phyloP scores from a whole-genome alignment of 805 yeast species.

The Spathaspora sp. region DNA sequence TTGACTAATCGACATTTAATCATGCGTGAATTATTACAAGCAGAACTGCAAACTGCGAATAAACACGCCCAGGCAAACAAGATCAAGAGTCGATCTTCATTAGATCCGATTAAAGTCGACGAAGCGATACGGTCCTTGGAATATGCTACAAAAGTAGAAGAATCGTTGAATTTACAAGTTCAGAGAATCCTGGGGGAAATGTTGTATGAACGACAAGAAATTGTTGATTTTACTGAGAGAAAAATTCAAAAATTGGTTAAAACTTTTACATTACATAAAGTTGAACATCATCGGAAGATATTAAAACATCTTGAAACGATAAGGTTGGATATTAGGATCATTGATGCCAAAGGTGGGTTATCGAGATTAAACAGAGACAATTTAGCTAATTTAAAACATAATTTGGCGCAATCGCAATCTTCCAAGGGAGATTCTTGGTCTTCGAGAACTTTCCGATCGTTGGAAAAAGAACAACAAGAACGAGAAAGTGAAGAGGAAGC shows the following conservation, averaged over 20 bases:
- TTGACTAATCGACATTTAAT: conserved; percentile 87
- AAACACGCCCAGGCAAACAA: conserved; percentile 71
- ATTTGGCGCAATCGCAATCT: conserved; percentile 40
- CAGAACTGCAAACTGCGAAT: conserved; percentile 68
- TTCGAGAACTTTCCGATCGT: conserved; percentile 37
- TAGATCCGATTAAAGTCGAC: conserved; percentile 85
- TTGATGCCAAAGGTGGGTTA: conserved; percentile 76
- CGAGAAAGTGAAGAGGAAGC: conserved; percentile 16
- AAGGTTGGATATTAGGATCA: conserved; percentile 67
- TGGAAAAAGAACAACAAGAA: conserved; percentile 21
- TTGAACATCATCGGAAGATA: conserved; percentile 83
- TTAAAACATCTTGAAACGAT: conserved; percentile 69
- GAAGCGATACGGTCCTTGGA: conserved; percentile 82
- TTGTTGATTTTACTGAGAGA: conserved; percentile 54
- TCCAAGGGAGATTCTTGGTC: conserved; percentile 43
- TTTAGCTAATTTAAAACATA: conserved; percentile 43
- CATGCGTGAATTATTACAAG: conserved; percentile 82
- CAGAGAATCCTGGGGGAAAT: conserved; percentile 83
- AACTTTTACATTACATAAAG: conserved; percentile 61
- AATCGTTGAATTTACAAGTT: conserved; percentile 70
- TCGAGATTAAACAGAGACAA: conserved; percentile 77
- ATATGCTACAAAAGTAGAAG: conserved; percentile 72
- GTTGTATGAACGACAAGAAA: conserved; percentile 65
- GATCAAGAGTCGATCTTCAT: conserved; percentile 65
- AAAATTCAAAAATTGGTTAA: conserved; percentile 54